phyloP scores from a whole-genome alignment of 192 early-diverging fungal genomes.

The Gryganskiella cystojenkinii region DNA sequence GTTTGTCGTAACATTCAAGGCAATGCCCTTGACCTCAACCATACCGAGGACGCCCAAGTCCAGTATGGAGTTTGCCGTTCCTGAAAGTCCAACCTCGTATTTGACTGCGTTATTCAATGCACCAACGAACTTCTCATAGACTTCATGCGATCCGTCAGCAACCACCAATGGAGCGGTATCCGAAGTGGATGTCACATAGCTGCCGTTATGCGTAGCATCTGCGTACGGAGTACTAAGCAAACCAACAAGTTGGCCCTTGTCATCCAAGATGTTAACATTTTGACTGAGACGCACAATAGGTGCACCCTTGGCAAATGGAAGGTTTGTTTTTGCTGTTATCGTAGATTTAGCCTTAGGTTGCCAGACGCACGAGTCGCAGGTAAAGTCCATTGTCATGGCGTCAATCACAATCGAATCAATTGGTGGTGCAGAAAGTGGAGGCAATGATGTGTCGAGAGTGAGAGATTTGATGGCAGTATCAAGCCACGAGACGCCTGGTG shows the following conservation, averaged over 20 bases:
- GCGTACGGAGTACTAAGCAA: slow-evolving; percentile 11
- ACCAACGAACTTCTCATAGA: slow-evolving; percentile 57
- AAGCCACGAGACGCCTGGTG: slow-evolving; percentile 40
- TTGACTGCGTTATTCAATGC: slow-evolving; percentile 42
- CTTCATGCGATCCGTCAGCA: slow-evolving; percentile 36
- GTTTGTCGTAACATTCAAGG: slow-evolving; percentile 44
- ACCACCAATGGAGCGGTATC: slow-evolving; percentile 28
- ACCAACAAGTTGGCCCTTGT: slow-evolving; percentile 11
- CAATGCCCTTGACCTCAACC: slow-evolving; percentile 52
- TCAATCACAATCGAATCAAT: slow-evolving; percentile 59
- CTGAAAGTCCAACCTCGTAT: slow-evolving; percentile 55
- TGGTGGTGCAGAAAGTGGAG: slow-evolving; percentile 11
- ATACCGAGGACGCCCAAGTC: slow-evolving; percentile 47
- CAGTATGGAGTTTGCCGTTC: slow-evolving; percentile 54
- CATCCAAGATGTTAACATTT: slow-evolving; percentile 52
- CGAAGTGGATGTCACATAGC: slow-evolving; percentile 40
- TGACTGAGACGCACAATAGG: slow-evolving; percentile 57
- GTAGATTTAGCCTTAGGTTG: slow-evolving; percentile 51
- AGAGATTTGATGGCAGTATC: slow-evolving; percentile 29
- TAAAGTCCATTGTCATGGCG: slow-evolving; percentile 59
- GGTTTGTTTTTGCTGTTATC: slow-evolving; percentile 57
- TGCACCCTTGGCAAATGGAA: slow-evolving; percentile 67
- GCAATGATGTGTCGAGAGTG: neutral
- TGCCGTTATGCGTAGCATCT: slow-evolving; percentile 41
- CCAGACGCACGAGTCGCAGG: slow-evolving; percentile 35